Percentiles rank a stretch among this genome's conserved stretches.
phyloP scores from a whole-genome alignment of 1,284 basidiomycete genomes.

The Heterobasidion parviporum region DNA sequence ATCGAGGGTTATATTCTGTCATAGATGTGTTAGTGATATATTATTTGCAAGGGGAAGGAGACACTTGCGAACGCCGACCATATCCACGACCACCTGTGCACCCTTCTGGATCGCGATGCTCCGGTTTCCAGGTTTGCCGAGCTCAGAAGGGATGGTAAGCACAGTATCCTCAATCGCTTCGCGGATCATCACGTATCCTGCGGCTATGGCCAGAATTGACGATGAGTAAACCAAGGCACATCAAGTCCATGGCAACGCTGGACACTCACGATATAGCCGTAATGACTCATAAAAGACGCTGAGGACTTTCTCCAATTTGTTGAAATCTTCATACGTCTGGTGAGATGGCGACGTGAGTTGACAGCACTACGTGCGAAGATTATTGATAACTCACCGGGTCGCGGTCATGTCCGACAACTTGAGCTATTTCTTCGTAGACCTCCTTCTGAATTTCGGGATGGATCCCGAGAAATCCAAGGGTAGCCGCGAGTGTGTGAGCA shows the following conservation, averaged over 20 bases:
- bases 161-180: constrained; percentile 22
- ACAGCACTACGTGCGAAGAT: neutral
- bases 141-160: constrained; percentile 15
- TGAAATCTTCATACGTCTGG: constrained; percentile 34
- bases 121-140: constrained; percentile 2
- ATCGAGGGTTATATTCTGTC: constrained; percentile 26
- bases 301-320: constrained; percentile 35
- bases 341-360: neutral
- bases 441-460: constrained; percentile 39
- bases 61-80: constrained; percentile 42
- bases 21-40: neutral
- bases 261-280: constrained; percentile 35
- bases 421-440: constrained; percentile 34
- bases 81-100: constrained; percentile 33
- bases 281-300: constrained; percentile 36
- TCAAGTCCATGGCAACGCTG: neutral
- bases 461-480: constrained; percentile 36
- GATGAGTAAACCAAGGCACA: neutral
- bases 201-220: constrained; percentile 9
- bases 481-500: constrained; percentile 37
- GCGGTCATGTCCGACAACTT: constrained; percentile 29
- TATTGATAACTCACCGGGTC: constrained; percentile 26
- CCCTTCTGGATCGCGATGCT: constrained; percentile 11
- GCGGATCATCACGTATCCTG: constrained; percentile 20
- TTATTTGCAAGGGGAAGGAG: neutral